Evolutionary conservation across 192 early-diverging fungal species (phyloP), one percentile per base, ranked within the genome.

Genomic region (Backusella westeae): DNA sequence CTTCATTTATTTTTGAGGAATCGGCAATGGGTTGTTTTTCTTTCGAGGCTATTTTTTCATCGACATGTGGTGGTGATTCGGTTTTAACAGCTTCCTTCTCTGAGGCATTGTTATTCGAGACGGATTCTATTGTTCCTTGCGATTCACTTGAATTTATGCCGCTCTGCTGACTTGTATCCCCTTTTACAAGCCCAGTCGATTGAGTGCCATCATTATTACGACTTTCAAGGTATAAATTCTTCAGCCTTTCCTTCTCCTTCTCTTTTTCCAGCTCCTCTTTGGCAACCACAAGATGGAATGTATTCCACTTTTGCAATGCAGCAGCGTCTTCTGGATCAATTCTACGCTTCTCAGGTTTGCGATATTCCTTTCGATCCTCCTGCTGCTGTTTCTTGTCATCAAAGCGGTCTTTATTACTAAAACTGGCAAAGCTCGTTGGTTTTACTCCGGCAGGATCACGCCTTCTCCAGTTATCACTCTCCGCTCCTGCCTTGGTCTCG

Each of bases 261-360:
- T 69, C 68, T 15, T 41, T 23, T 69, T 69, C 68, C 23, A 63
- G 26, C 29, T 63, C 56, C 23, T 63, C 56, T 63, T 63, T 23
- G 26, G 56, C 56, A n/a, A 63, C 56, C 12, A 63, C 56, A 63
- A 63, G 56, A 29, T 63, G 56, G 56, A 63, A 63, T 29, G 56
- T 63, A 23, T 29, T 63, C 56, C 56, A 63, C 4, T 63, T 63
- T 29, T 23, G 1, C 12, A 63, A 29, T 14, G 56, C 56, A 2
- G 23, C 23, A 29, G 56, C 56, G 29, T 63, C 56, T 14, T 63
- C 56, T 26, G 56, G 56, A 63, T 63, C 56, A 29, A 63, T 23
- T 14, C 56, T 23, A 26, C 23, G 56, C 1, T 63, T 26, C n/a
- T 63, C 56, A 63, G 56, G 56, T 29, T 63, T 23, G 29, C 56